Base-by-base conservation (phyloP, 2,329 filamentous ascomycete species). In the Neurospora sp. region DNA sequence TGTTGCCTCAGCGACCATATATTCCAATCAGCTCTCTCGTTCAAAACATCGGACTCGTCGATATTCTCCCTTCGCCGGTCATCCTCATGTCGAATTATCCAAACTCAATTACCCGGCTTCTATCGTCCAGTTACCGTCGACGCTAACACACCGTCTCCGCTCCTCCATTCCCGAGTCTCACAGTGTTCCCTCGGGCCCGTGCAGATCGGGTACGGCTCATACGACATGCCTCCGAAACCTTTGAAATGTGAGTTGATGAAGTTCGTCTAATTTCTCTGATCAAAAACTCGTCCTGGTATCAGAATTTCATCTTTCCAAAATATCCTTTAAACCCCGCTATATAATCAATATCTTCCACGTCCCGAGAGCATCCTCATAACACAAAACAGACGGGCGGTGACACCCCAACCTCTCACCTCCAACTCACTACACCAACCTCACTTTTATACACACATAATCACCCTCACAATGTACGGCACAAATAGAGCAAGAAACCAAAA, bases 401-500 rank as follows among this genome's bases (percentile, higher is more conserved):
- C 23, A 5, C 6, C 52, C 52, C 8, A 62, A 8, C 23, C 23
- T 57, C 52, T 62, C 52, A 62, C 52, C 12, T 33, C 52, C 52
- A 57, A 10, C 12, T 62, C 52, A 62, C 52, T 17, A 5, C 15
- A 52, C 43, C 46, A 12, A 62, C 37, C 33, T 62, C 38, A 62
- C 37, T 41, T 65, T 33, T 0, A 52, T 36, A 68, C 1, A 38
- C 23, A 28, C 10, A 39, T 19, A 38, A 23, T 52, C 46, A 52
- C 19, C 37, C 8, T 10, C 33, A 12, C 6, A 6, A 52, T 23
- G 33, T 68, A 23, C 37, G 66, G 70, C 69, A 72, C 72, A 73
- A 73, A 69, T 68, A 72, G 71, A 68, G 67, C 69, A 67, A 73
- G 69, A 70, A 71, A 68, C 69, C 66, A 37, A 46, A 72, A 69